Evolutionary conservation across 192 early-diverging fungal species (phyloP), one percentile per base, ranked within the genome.

Genomic region (Funneliformis mosseae): DNA sequence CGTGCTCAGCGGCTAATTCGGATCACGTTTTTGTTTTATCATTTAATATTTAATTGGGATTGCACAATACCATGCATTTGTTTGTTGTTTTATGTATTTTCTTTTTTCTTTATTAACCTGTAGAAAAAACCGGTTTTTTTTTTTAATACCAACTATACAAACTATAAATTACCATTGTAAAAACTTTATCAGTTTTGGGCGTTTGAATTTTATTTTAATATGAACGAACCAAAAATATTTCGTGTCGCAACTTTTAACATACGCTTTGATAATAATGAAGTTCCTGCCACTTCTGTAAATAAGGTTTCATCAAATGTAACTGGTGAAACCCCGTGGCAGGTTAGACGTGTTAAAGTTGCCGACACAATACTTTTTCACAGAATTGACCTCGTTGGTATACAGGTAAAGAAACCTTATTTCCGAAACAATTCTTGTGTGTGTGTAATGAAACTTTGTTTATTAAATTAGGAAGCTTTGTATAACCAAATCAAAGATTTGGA

Each of bases 351-450:
- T 62, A 85, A 84, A 27, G 45, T 85, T 41, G 80, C 78, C 8
- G 84, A 85, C 39, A 80, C 84, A 0, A 76, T 85, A 21, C 41
- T 84, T 21, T 62, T 84, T 16, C 83, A 84, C 62, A 77, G 41
- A 42, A 74, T 83, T 23, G 84, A 85, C 21, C 66, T 85, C 68
- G 68, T 85, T 27, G 84, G 83, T 1, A 21, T 85, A 12, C 84
- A 85, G 45, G 84, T 85, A 76, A 50, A 33, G 21, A 0, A 5
- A 45, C 10, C 18, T 48, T 23, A n/a, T 69, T 23, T 18, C 2
- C 33, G 59, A 42, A 79, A 27, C 4, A 76, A 27, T 28, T 11
- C 60, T 43, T 21, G 10, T 42, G 16, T 33, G 23, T 12, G 2
- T 46, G 9, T 25, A 78, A 28, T 63, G 6, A 41, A n/a, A 0